phyloP scores from a whole-genome alignment of 495 filamentous ascomycete species.

The Pseudevernia furfuracea region DNA sequence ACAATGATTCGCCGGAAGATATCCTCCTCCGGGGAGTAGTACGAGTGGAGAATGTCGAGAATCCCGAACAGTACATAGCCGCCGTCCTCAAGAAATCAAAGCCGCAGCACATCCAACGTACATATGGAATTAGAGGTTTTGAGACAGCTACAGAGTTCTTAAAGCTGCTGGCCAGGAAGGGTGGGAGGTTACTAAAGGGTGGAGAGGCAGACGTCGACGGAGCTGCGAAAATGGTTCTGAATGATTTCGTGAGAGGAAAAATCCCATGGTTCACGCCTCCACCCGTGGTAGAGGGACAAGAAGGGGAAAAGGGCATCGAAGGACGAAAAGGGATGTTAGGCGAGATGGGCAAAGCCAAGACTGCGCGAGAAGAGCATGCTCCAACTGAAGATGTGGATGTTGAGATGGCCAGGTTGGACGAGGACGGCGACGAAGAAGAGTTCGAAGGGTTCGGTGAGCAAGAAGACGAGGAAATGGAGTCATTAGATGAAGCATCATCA shows the following conservation, averaged over 20 bases:
- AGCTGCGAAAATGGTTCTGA: constrained; percentile 90
- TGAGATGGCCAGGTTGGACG: not conserved
- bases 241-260: constrained; percentile 91
- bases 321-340: constrained; percentile 44
- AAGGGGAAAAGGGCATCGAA: constrained; percentile 45
- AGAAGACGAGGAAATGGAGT: constrained; percentile 19
- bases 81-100: constrained; percentile 74
- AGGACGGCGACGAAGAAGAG: constrained; percentile 25
- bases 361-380: constrained; percentile 33
- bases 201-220: constrained; percentile 90
- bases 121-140: constrained; percentile 77
- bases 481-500: not conserved
- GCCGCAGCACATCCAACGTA: constrained; percentile 80
- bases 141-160: constrained; percentile 72
- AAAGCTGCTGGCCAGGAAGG: constrained; percentile 78
- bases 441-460: constrained; percentile 37
- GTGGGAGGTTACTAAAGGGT: constrained; percentile 74
- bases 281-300: constrained; percentile 51
- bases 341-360: constrained; percentile 55
- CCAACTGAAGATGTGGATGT: constrained; percentile 10
- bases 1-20: constrained; percentile 71
- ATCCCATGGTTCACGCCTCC: constrained; percentile 91
- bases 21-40: constrained; percentile 90
- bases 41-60: constrained; percentile 87
- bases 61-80: constrained; percentile 90